These are phyloP conservation scores for Fremontodendron californicum DNA, from an alignment of 345 rosid species.

Conservation along the genomic window DNA sequence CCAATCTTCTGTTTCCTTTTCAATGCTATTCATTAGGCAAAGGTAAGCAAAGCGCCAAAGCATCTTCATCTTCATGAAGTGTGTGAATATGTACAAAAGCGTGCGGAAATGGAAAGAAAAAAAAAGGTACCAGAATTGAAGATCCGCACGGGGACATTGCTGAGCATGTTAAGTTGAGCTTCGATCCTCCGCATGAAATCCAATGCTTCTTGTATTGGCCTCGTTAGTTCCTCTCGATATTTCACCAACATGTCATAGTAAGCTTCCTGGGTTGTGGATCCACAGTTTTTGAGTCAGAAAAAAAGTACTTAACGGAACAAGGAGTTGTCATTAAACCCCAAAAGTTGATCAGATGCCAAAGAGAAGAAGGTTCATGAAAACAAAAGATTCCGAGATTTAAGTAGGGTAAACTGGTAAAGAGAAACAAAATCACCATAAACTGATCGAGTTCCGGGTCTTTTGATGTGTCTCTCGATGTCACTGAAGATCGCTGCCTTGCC, in stretches of 20 bases:
- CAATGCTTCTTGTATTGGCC: constrained; percentile 96
- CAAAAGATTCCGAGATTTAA: neutral
- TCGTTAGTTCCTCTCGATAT: constrained; percentile 81
- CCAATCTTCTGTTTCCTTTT: constrained; percentile 10
- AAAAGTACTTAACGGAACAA: neutral
- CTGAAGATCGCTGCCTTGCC: constrained; percentile 51
- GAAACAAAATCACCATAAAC: constrained; percentile 85
- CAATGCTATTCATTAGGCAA: neutral
- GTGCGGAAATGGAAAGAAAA: neutral
- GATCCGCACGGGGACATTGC: constrained; percentile 66
- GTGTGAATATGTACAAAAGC: neutral
- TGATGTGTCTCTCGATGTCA: constrained; percentile 30
- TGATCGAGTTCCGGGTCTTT: constrained; percentile 97
- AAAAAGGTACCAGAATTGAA: constrained; percentile 62
- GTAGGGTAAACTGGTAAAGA: neutral
- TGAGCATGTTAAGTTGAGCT: constrained; percentile 74
- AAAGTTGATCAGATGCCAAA: neutral
- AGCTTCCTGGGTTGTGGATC: constrained; percentile 57
- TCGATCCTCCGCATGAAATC: constrained; percentile 95
- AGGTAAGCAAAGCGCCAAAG: neutral
- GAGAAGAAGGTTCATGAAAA: neutral
- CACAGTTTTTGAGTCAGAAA: neutral
- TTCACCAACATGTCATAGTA: constrained; percentile 91
- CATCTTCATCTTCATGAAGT: neutral
- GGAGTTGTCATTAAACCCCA: neutral